A percentile compares a stretch with the other conserved stretches of the same genome.
Evolutionary conservation across 352 stramenopile species (phyloP).

Genomic region (Aphanomyces invadans): DNA sequence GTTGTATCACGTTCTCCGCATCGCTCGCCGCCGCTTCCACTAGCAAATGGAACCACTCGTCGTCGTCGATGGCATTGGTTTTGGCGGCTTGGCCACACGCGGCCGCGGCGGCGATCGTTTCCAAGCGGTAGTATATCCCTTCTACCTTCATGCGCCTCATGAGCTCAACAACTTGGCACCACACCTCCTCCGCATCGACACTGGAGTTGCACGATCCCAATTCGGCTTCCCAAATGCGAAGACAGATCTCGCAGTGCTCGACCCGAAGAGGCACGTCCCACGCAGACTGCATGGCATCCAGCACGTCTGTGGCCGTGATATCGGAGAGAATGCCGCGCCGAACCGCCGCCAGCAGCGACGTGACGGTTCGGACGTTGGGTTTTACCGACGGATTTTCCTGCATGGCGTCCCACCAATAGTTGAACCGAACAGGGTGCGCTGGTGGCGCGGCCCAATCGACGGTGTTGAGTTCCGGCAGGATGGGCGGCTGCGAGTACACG

Average conservation of each 20-base stretch:
- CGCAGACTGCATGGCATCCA: neutral
- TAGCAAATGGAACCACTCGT: neutral
- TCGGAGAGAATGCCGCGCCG: neutral
- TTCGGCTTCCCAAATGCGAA: neutral
- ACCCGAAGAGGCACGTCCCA: neutral
- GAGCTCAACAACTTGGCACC: neutral
- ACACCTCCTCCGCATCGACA: neutral
- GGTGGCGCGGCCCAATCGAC: neutral
- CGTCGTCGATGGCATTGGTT: neutral
- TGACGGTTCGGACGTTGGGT: slow-evolving; percentile 1
- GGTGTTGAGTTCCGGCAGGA: neutral
- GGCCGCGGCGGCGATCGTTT: neutral
- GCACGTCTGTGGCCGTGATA: neutral
- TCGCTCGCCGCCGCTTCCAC: neutral
- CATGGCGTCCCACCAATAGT: slow-evolving; percentile 20
- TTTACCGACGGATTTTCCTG: neutral
- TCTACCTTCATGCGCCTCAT: slow-evolving; percentile 11
- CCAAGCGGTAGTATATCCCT: neutral
- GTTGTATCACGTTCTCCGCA: neutral
- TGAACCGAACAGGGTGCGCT: slow-evolving; percentile 5
- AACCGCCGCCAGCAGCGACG: neutral
- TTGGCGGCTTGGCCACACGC: neutral
- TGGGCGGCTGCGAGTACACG: slow-evolving; percentile 8
- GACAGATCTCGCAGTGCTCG: slow-evolving; percentile 1
- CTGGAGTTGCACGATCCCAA: neutral